Evolutionary conservation across 352 stramenopile genomes (phyloP), one percentile per base, ranked within the genome.

Genomic region (Aphanomyces cochlioides): DNA sequence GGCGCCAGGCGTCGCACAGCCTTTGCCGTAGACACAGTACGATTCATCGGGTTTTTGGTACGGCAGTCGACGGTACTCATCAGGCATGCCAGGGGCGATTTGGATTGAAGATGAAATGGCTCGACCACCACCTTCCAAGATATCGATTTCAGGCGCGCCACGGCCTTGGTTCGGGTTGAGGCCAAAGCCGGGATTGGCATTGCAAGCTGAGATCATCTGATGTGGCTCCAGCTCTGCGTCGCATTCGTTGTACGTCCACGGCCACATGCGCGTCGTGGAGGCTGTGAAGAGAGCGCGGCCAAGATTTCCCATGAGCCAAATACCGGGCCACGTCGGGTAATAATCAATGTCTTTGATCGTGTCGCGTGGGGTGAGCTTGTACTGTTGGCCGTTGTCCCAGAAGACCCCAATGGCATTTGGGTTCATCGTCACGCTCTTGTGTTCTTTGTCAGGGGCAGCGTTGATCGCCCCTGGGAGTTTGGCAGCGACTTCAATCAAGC

Each of bases 1-100:
- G 2, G 28, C 28, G 28, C 28, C 28, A 28, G 28, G 28, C 28
- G 28, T 28, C 28, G 28, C 90, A 57, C 88, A 88, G 72, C 81
- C 95, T 45, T 97, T 89, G 91, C 92, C 92, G 6, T 98, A 88
- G 85, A 92, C 79, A 63, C 97, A 93, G 69, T 76, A 95, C 68
- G 78, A 72, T 15, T 2, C 0, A 28, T 28, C 97, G 91, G 56
- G 66, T 98, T 74, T 66, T 78, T 2, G 69, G 81, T 28, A 90
- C 96, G 77, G 43, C 34, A 43, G 48, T 39, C 13, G 48, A 66
- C 48, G 79, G 85, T 54, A 87, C 28, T 96, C 48, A 93, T 77
- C 95, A 83, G 74, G 92, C 82, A 10, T 98, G 92, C 73, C 28
- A 28, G 90, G 96, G 67, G 59, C 70, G 6, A 81, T 85, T 54